A percentile compares a stretch with the other conserved stretches of the same genome.
Conservation (phyloP, 2,329 filamentous ascomycete genomes). For the Mariannaea sp. region DNA sequence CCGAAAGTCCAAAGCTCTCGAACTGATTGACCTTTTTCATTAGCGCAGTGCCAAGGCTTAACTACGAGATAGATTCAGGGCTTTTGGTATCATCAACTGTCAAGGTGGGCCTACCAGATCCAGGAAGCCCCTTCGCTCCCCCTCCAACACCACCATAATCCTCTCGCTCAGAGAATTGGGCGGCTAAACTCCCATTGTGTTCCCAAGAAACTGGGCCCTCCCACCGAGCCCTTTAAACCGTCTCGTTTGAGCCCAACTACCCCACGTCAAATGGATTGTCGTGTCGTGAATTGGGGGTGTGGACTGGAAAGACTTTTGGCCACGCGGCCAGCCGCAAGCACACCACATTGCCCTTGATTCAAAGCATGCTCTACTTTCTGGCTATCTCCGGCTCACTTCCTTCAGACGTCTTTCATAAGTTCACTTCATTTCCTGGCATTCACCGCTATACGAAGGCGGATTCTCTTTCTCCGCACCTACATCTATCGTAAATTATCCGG, state of each 20-base stretch:
- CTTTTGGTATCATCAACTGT: conserved; percentile 7
- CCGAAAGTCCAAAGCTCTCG: no score
- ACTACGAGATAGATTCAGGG: no score
- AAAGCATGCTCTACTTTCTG: conserved; percentile 1
- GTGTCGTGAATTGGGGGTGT: no score
- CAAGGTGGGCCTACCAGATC: conserved; percentile 10
- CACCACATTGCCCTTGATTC: neutral
- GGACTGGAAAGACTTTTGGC: conserved; percentile 9
- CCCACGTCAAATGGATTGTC: neutral
- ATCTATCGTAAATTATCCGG: neutral
- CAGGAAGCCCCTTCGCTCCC: no score
- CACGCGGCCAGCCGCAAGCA: conserved; percentile 8
- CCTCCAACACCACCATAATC: neutral
- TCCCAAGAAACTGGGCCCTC: neutral
- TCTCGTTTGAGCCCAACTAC: neutral
- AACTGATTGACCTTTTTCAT: no score
- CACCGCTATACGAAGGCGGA: neutral
- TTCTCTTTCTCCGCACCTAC: conserved; percentile 2
- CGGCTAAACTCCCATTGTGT: conserved; percentile 1
- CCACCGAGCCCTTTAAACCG: neutral
- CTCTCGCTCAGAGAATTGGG: neutral
- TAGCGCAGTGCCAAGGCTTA: no score
- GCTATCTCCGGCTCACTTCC: neutral
- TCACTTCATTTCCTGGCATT: conserved; percentile 17
- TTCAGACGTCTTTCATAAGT: neutral